Base-by-base conservation (phyloP, 1,284 basidiomycete genomes). In the Porodaedalea pini region DNA sequence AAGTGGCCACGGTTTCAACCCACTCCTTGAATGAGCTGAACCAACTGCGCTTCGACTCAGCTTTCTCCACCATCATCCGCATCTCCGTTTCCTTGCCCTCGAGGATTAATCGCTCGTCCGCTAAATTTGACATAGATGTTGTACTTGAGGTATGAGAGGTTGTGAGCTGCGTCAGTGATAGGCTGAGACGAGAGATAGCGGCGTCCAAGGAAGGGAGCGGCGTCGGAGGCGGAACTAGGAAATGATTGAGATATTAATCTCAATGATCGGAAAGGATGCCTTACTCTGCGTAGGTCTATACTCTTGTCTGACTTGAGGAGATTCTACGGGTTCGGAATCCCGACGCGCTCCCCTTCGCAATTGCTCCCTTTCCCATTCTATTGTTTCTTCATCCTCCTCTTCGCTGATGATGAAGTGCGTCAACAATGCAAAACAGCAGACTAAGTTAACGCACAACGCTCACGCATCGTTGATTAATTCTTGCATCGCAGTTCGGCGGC, bases 361-460 rank as follows among this genome's bases (percentile, higher is more conserved):
- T 69, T 97, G 94, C 53, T 90, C 91, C 63, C 83, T 80, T 68
- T 97, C 94, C 95, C 94, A 98, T 72, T 94, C 90, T 19, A 80
- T 75, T 0, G 86, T 86, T 71, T 98, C 94, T 67, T 97, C 94
- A 54, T 93, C 92, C 59, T 90, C 83, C 60, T 89, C 90, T 63
- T 86, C 89, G 2, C 89, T 92, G 61, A 37, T 53, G 34, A n/a
- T n/a, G n/a, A n/a, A n/a, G 50, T 8, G 53, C 44, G 37, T 49
- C 19, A 61, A 58, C 60, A 36, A 17, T 31, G 10, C 45, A 67
- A 58, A 52, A 36, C 52, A 15, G 17, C 5, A 40, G 17, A 32
- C n/a, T 55, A 58, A 44, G 15, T 45, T 36, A 2, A 59, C 39
- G 17, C 52, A 31, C 7, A 56, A 53, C 3, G 79, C 89, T 58